Evolutionary conservation across 441 rosid genomes (phyloP).

Genomic region (Erodium texanum): DNA sequence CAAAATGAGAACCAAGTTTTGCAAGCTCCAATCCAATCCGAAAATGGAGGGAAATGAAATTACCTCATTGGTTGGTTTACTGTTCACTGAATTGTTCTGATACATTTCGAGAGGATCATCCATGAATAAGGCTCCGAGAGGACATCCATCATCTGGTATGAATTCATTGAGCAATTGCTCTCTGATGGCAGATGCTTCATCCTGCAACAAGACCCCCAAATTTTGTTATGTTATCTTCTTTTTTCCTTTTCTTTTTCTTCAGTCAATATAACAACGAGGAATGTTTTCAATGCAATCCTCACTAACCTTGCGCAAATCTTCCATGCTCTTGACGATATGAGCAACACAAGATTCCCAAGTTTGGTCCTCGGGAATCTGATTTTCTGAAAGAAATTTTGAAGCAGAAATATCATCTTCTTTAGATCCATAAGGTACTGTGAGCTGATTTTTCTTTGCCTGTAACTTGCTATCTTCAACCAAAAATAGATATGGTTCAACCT

Average conservation of each 20-base stretch:
- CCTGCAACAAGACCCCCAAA: conserved; percentile 42
- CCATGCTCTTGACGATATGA: conserved; percentile 65
- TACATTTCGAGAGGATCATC: conserved; percentile 35
- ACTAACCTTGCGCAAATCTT: conserved; percentile 49
- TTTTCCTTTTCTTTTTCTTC: not conserved
- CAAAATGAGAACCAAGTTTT: conserved; percentile 19
- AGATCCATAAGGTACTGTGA: conserved; percentile 44
- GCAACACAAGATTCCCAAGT: conserved; percentile 51
- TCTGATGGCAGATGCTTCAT: conserved; percentile 38
- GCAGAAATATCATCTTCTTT: conserved; percentile 66
- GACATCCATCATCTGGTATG: conserved; percentile 76
- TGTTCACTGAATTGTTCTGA: conserved; percentile 31
- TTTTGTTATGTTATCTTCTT: too few species aligned
- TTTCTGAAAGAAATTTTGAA: conserved; percentile 43
- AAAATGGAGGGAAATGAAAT: not conserved
- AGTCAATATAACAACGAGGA: not conserved
- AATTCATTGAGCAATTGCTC: conserved; percentile 61
- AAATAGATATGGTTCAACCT: conserved; percentile 77
- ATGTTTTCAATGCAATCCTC: conserved; percentile 24
- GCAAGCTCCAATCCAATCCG: conserved; percentile 6
- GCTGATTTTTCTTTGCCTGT: conserved; percentile 33
- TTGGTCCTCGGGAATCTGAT: conserved; percentile 46
- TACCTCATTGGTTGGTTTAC: conserved; percentile 27
- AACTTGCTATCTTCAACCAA: conserved; percentile 75
- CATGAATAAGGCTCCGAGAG: conserved; percentile 47